A percentile compares a stretch with the other conserved stretches of the same genome.
phyloP scores from a whole-genome alignment of 768 basidiomycete species.

The Lactarius akahatsu region DNA sequence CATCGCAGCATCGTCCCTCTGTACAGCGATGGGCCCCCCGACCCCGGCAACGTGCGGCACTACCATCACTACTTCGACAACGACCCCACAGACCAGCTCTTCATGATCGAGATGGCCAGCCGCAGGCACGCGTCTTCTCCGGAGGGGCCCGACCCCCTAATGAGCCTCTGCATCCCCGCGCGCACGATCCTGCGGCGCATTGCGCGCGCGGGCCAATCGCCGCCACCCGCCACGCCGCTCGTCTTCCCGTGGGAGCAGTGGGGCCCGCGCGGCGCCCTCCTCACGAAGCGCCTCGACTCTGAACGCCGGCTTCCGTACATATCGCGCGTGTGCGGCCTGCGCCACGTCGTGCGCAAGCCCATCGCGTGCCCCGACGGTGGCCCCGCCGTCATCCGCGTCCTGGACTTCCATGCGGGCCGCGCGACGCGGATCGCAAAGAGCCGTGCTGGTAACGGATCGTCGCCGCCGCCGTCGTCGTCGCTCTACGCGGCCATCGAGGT shows the following conservation, averaged over 20 bases:
- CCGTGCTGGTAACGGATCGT: neutral
- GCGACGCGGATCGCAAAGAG: neutral
- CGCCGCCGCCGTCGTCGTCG: neutral
- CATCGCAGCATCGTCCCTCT: neutral
- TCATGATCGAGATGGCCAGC: constrained; percentile 13
- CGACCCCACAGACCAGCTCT: constrained; percentile 4
- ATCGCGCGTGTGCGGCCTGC: constrained; percentile 8
- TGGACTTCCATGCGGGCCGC: constrained; percentile 4
- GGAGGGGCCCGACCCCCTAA: neutral
- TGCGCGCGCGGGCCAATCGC: neutral
- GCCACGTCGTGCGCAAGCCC: neutral
- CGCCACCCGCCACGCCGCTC: neutral
- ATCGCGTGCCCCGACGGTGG: neutral
- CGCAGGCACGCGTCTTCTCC: neutral
- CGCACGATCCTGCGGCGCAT: constrained; percentile 1
- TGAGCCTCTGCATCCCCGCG: neutral
- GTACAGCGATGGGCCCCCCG: neutral
- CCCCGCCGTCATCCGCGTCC: neutral
- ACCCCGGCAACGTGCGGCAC: no score
- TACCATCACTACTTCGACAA: constrained; percentile 1
- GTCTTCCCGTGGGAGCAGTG: neutral
- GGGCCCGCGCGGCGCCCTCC: neutral
- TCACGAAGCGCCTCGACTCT: neutral
- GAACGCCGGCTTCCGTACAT: neutral
- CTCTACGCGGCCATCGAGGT: neutral